Percentiles rank a stretch among this genome's conserved stretches.
Conservation (phyloP, 805 yeast species). For the Blastobotrys chiropterorum region DNA sequence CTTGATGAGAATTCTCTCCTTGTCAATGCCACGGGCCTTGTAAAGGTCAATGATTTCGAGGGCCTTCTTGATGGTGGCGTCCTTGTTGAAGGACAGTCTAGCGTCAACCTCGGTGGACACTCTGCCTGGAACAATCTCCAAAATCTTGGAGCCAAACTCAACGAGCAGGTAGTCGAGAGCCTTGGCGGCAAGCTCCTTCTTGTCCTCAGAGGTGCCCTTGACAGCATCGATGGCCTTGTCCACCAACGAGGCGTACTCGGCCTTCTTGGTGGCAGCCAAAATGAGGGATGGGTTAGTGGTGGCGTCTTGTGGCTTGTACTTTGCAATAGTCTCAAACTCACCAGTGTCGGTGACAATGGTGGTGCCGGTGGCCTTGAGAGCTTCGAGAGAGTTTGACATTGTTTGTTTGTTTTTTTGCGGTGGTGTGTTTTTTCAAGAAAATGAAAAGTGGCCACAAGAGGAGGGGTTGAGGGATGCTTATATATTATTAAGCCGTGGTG, state of each 20-base stretch:
- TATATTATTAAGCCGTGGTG: not conserved
- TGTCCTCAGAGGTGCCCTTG: conserved; percentile 40
- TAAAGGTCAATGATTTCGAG: conserved; percentile 82
- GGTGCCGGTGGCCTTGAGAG: conserved; percentile 92
- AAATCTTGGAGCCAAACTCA: conserved; percentile 91
- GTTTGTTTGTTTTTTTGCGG: not conserved
- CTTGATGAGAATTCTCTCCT: conserved; percentile 91
- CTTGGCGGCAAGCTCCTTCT: conserved; percentile 57
- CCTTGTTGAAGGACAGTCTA: conserved; percentile 91
- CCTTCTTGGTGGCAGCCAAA: conserved; percentile 88
- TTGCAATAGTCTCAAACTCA: conserved; percentile 93
- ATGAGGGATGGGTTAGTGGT: conserved; percentile 98
- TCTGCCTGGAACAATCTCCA: conserved; percentile 95
- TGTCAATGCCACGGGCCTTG: conserved; percentile 74
- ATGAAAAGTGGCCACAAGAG: not conserved
- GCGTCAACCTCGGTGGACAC: conserved; percentile 99
- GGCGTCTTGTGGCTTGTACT: conserved; percentile 98
- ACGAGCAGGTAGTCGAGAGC: conserved; percentile 92
- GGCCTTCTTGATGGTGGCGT: conserved; percentile 92
- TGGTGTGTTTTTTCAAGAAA: not conserved
- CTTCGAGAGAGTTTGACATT: conserved; percentile 66
- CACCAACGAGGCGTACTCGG: conserved; percentile 81
- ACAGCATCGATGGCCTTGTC: conserved; percentile 89
- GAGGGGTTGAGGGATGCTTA: not conserved
- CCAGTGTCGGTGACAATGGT: conserved; percentile 98